Percentiles rank a stretch among this genome's conserved stretches.
phyloP scores from a whole-genome alignment of 352 stramenopile genomes.

The Pythium utonaiense region DNA sequence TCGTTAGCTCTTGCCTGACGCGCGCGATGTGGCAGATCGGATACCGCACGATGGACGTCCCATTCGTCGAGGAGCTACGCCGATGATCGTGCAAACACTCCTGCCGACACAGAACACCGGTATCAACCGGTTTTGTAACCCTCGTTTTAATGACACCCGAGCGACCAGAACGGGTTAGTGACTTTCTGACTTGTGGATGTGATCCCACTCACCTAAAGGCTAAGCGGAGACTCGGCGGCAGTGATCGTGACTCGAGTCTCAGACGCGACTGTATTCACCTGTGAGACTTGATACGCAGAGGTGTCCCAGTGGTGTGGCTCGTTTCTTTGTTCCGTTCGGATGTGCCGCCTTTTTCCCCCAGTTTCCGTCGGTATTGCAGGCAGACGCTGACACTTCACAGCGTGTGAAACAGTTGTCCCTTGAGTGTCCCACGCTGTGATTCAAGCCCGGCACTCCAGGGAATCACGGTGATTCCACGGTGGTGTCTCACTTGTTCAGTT shows the following conservation, averaged over 20 bases:
- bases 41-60: not conserved
- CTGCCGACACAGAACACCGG: conserved; percentile 20
- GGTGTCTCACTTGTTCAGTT: not conserved
- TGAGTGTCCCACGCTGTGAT: not conserved
- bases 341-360: not conserved
- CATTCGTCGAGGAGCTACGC: not conserved
- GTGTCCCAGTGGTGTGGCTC: not conserved
- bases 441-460: no score
- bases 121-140: not conserved
- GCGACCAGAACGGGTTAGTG: not conserved
- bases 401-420: not conserved
- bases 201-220: no score
- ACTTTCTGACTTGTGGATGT: conserved; percentile 19
- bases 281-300: conserved; percentile 3
- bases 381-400: no score
- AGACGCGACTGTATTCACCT: conserved; percentile 3
- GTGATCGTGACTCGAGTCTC: not conserved
- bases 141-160: not conserved
- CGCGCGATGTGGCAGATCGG: conserved; percentile 11
- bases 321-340: conserved; percentile 4
- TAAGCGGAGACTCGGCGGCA: no score
- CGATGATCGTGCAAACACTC: conserved; percentile 25
- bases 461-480: not conserved
- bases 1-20: conserved; percentile 7
- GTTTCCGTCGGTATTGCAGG: not conserved